Evolutionary conservation across 805 yeast genomes (phyloP).

Genomic region (Debaryomyces hansenii): DNA sequence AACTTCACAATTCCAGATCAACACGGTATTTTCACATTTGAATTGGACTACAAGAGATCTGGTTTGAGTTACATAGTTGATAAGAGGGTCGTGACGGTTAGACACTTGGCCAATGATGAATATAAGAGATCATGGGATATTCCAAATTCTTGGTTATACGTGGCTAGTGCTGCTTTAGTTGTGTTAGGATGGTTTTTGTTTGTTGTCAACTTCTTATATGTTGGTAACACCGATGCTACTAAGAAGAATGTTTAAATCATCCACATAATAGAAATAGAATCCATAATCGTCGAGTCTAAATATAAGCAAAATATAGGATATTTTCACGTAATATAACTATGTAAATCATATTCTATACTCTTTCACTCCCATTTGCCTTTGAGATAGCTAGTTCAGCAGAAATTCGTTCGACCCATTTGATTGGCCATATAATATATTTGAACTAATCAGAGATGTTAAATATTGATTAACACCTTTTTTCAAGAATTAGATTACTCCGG

Average conservation of each 20-base stretch:
- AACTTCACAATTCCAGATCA: constrained; percentile 85
- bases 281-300: not conserved
- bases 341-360: no score
- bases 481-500: no score
- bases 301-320: not conserved
- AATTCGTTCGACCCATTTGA: no score
- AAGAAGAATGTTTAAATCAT: constrained; percentile 26
- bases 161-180: constrained; percentile 69
- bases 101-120: constrained; percentile 96
- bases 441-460: no score
- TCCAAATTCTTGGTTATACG: constrained; percentile 89
- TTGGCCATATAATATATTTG: no score
- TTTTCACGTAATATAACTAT: no score
- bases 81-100: constrained; percentile 71
- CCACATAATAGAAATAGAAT: not conserved
- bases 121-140: constrained; percentile 91
- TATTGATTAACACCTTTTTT: no score
- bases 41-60: constrained; percentile 71
- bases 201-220: constrained; percentile 59
- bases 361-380: no score
- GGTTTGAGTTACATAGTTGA: constrained; percentile 72
- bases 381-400: no score
- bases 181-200: constrained; percentile 76
- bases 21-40: constrained; percentile 93
- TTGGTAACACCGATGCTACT: constrained; percentile 26